phyloP scores from a whole-genome alignment of 2,329 filamentous ascomycete genomes.

The Curvularia hawaiiensis region DNA sequence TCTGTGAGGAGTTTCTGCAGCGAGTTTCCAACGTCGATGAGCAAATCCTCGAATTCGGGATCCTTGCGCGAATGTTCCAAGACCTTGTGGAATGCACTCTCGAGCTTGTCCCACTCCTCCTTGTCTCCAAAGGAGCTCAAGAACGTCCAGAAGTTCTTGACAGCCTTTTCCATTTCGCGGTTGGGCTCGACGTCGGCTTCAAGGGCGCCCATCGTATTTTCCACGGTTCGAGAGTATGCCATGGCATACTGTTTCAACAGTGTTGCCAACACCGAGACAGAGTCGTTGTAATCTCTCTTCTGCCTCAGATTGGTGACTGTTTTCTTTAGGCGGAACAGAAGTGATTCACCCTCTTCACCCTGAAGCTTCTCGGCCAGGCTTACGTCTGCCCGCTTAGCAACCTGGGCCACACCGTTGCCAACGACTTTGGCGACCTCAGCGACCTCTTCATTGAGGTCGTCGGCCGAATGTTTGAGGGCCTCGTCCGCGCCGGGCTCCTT shows the following conservation, averaged over 20 bases:
- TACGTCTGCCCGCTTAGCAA: constrained; percentile 64
- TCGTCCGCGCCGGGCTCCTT: constrained; percentile 58
- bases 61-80: constrained; percentile 76
- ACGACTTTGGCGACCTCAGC: constrained; percentile 54
- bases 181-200: constrained; percentile 77
- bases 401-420: constrained; percentile 52
- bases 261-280: constrained; percentile 76
- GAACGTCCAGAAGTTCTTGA: constrained; percentile 81
- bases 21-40: constrained; percentile 73
- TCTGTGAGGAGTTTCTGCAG: constrained; percentile 84
- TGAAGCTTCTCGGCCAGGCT: constrained; percentile 76
- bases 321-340: constrained; percentile 77
- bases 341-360: constrained; percentile 72
- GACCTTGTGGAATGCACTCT: constrained; percentile 70
- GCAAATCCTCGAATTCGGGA: constrained; percentile 79
- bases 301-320: constrained; percentile 75
- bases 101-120: constrained; percentile 76
- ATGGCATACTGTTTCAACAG: constrained; percentile 79
- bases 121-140: constrained; percentile 78
- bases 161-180: constrained; percentile 72
- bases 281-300: constrained; percentile 82
- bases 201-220: constrained; percentile 68
- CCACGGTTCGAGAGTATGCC: constrained; percentile 74
- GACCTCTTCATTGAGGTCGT: constrained; percentile 64
- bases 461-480: constrained; percentile 58